A percentile compares a stretch with the other conserved stretches of the same genome.
These are phyloP conservation scores for Phaffia rhodozyma DNA, from an alignment of 1,284 basidiomycete genomes.

Conservation along the genomic window DNA sequence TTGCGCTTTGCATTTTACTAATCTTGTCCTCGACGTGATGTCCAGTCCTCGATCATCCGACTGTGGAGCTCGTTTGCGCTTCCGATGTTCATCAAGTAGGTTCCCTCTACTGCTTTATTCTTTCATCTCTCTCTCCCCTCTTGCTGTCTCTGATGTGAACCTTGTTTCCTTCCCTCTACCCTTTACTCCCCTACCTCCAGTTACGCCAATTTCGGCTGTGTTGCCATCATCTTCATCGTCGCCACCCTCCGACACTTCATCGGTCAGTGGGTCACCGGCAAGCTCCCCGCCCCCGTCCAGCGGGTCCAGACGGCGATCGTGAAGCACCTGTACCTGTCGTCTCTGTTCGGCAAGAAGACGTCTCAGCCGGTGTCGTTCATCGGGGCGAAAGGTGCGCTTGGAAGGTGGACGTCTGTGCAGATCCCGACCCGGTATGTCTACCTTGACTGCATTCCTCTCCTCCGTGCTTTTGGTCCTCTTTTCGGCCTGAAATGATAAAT, in stretches of 20 bases:
- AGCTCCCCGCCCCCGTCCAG: neutral
- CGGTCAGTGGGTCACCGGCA: neutral
- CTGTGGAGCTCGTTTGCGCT: too few relatives aligned
- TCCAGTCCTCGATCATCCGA: too few relatives aligned
- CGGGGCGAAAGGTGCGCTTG: conserved; percentile 5
- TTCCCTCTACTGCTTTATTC: too few relatives aligned
- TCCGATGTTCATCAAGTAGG: too few relatives aligned
- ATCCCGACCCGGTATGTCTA: conserved; percentile 5
- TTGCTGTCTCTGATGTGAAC: too few relatives aligned
- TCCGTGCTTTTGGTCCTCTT: neutral
- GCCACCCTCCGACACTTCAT: neutral
- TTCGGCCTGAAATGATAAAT: too few relatives aligned
- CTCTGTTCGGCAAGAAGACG: neutral
- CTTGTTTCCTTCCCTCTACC: neutral
- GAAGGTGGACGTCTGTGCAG: conserved; percentile 4
- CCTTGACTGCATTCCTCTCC: neutral
- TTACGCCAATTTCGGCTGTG: neutral
- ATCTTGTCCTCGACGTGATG: too few relatives aligned
- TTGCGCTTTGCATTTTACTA: too few relatives aligned
- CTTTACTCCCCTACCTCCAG: neutral
- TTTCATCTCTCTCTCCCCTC: too few relatives aligned
- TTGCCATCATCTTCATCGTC: neutral
- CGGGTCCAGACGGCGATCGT: neutral
- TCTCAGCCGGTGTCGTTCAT: neutral
- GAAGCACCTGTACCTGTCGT: conserved; percentile 9